phyloP scores from a whole-genome alignment of 352 stramenopile genomes.

The Pythium sp. region DNA sequence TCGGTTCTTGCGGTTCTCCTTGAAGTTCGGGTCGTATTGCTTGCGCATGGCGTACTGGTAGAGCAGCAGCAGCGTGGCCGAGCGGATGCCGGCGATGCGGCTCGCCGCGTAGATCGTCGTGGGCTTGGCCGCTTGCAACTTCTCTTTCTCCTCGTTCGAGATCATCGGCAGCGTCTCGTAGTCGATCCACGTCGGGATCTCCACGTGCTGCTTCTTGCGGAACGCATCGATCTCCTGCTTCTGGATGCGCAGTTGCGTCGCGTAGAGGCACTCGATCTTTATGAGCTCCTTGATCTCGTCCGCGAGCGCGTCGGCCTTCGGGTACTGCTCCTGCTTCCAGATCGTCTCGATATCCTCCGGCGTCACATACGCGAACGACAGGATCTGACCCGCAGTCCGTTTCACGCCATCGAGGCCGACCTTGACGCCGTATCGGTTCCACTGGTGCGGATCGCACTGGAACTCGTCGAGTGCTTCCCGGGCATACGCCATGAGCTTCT shows the following conservation, averaged over 20 bases:
- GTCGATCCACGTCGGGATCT: conserved; percentile 92
- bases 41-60: conserved; percentile 72
- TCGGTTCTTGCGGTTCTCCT: conserved; percentile 26
- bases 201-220: conserved; percentile 90
- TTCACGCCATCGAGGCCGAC: conserved; percentile 73
- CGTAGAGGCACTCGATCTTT: conserved; percentile 92
- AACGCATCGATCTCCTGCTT: conserved; percentile 96
- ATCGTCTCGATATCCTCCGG: conserved; percentile 57
- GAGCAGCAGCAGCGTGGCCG: conserved; percentile 68
- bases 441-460: conserved; percentile 73
- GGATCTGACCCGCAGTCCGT: conserved; percentile 71
- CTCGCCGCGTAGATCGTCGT: conserved; percentile 94
- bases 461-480: conserved; percentile 57
- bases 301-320: conserved; percentile 44
- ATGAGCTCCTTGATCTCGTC: conserved; percentile 46
- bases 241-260: conserved; percentile 91
- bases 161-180: conserved; percentile 94
- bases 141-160: conserved; percentile 95
- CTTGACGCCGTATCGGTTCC: conserved; percentile 79
- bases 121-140: conserved; percentile 82
- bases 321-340: conserved; percentile 46
- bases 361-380: conserved; percentile 66
- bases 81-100: conserved; percentile 91
- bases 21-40: conserved; percentile 20
- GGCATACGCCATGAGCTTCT: conserved; percentile 65